A percentile compares a stretch with the other conserved stretches of the same genome.
These are phyloP conservation scores for Penicillium steckii DNA, from an alignment of 495 filamentous ascomycete genomes.

Conservation along the genomic window DNA sequence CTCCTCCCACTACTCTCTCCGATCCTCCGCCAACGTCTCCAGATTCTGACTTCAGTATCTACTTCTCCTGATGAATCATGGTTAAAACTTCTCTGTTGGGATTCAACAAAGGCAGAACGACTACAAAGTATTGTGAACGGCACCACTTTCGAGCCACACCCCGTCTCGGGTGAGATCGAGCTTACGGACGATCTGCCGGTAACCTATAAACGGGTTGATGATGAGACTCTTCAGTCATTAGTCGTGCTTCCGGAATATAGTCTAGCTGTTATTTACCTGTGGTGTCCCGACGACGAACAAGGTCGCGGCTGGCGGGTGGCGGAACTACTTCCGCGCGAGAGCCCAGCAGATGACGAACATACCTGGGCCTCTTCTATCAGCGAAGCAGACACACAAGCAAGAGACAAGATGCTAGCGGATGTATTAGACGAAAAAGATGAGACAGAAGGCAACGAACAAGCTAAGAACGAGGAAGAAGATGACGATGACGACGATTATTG, in stretches of 20 bases:
- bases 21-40: conserved; percentile 84
- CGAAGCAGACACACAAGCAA: conserved; percentile 49
- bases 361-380: conserved; percentile 52
- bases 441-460: conserved; percentile 30
- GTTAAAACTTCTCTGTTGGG: conserved; percentile 89
- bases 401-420: conserved; percentile 39
- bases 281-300: conserved; percentile 66
- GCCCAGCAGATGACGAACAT: conserved; percentile 31
- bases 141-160: conserved; percentile 79
- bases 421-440: conserved; percentile 31
- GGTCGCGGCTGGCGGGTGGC: conserved; percentile 80
- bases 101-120: conserved; percentile 61
- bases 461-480: conserved; percentile 66
- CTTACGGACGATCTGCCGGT: conserved; percentile 61
- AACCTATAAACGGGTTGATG: conserved; percentile 72
- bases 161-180: conserved; percentile 90
- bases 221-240: conserved; percentile 79
- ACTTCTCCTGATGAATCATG: conserved; percentile 70
- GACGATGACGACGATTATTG: conserved; percentile 94
- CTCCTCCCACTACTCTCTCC: conserved; percentile 83
- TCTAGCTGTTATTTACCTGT: conserved; percentile 60
- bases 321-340: conserved; percentile 66
- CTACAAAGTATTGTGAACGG: conserved; percentile 64
- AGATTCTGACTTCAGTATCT: conserved; percentile 61
- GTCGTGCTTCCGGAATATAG: conserved; percentile 55